These are phyloP conservation scores for Triticum dicoccoides DNA, from an alignment of 176 grass and related monocot genomes.

Conservation along the genomic window DNA sequence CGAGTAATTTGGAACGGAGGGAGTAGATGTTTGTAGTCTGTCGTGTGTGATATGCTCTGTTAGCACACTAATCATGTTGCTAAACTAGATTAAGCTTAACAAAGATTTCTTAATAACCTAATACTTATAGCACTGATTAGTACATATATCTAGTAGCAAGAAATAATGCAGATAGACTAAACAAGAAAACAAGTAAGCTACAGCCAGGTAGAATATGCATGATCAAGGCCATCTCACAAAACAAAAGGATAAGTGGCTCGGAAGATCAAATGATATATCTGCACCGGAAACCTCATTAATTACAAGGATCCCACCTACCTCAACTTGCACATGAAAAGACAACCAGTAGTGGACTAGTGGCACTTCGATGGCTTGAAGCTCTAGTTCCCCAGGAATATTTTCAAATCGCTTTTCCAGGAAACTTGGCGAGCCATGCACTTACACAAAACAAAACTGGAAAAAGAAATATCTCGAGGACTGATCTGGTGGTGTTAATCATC, in stretches of 20 bases:
- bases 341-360: not conserved
- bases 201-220: not conserved
- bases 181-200: not conserved
- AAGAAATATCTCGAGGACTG: constrained; percentile 17
- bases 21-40: no score
- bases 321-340: constrained; percentile 32
- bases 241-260: not conserved
- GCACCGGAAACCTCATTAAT: not conserved
- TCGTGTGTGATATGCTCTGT: no score
- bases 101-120: no score
- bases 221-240: not conserved
- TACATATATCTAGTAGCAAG: not conserved
- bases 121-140: no score
- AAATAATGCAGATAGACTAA: not conserved
- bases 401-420: constrained; percentile 5
- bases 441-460: not conserved
- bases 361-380: constrained; percentile 18
- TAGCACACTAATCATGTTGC: no score
- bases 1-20: no score
- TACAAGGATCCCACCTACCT: not conserved
- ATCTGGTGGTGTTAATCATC: constrained; percentile 8
- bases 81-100: no score
- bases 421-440: not conserved
- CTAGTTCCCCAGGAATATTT: not conserved
- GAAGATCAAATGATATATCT: not conserved